phyloP scores from a whole-genome alignment of 257 asterid genomes.

The Rubia yunnanensis region DNA sequence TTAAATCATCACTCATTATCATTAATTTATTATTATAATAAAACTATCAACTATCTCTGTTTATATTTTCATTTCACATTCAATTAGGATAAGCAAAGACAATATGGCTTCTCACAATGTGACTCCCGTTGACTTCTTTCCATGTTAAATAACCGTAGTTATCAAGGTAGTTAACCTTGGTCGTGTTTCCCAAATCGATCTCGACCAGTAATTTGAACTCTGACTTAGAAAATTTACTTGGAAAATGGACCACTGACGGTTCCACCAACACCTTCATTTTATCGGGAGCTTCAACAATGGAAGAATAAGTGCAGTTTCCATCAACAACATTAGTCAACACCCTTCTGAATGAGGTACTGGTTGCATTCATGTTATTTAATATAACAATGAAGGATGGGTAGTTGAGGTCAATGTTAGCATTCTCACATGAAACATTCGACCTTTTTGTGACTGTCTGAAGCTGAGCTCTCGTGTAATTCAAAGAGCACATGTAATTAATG shows the following conservation, averaged over 20 bases:
- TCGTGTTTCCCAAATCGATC: background rate
- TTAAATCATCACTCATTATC: too few species aligned
- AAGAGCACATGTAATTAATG: too few species aligned
- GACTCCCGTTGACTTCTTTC: slow-evolving; percentile 8
- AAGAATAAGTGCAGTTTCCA: slow-evolving; percentile 3
- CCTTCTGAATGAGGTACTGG: slow-evolving; percentile 13
- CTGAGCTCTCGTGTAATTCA: too few species aligned
- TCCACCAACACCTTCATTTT: slow-evolving; percentile 5
- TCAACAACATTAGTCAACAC: slow-evolving; percentile 5
- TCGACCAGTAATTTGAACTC: slow-evolving; percentile 8
- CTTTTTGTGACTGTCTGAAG: too few species aligned
- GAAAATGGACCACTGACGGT: slow-evolving; percentile 1
- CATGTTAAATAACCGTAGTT: too few species aligned
- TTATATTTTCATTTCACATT: too few species aligned
- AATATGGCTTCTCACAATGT: slow-evolving; percentile 3
- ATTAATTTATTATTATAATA: too few species aligned
- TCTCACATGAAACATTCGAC: too few species aligned
- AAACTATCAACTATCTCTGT: too few species aligned
- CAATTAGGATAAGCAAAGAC: slow-evolving; percentile 15
- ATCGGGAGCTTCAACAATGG: too few species aligned
- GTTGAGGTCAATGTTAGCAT: too few species aligned
- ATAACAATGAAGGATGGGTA: slow-evolving; percentile 17
- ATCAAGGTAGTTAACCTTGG: background rate
- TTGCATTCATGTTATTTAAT: slow-evolving; percentile 6
- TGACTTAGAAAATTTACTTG: slow-evolving; percentile 1